phyloP scores from a whole-genome alignment of 257 asterid genomes.

The Scutellaria galericulata region DNA sequence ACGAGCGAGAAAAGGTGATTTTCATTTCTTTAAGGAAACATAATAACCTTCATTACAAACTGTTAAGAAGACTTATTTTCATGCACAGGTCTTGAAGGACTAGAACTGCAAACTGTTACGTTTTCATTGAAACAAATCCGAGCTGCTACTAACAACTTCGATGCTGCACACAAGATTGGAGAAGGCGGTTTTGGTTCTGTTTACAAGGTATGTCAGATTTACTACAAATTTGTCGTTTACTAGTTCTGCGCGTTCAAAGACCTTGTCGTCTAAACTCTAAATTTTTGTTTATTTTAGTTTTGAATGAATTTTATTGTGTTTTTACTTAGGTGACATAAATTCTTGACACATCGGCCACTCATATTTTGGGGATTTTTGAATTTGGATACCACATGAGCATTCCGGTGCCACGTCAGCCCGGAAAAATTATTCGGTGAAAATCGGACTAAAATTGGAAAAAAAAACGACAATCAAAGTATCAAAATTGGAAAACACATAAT shows the following conservation, averaged over 20 bases:
- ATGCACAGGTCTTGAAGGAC: constrained; percentile 64
- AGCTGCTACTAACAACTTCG: constrained; percentile 80
- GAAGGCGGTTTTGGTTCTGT: constrained; percentile 97
- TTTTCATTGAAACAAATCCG: constrained; percentile 73
- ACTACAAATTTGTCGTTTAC: not conserved
- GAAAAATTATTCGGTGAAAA: too few species aligned
- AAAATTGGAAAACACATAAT: too few species aligned
- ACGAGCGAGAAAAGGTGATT: constrained; percentile 49
- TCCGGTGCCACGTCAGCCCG: too few species aligned
- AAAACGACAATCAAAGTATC: too few species aligned
- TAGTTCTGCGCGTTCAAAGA: not conserved
- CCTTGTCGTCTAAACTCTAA: not conserved
- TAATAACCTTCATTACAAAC: not conserved
- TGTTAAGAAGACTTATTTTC: not conserved
- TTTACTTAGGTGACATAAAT: too few species aligned
- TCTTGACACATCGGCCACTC: too few species aligned
- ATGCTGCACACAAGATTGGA: constrained; percentile 67
- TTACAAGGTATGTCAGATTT: constrained; percentile 56
- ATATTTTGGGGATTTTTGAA: too few species aligned
- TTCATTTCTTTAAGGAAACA: constrained; percentile 1
- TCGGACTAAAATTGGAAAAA: too few species aligned
- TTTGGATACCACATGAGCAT: too few species aligned
- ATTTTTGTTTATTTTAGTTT: too few species aligned
- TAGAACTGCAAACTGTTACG: constrained; percentile 63
- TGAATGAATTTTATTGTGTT: too few species aligned